Evolutionary conservation across 2,329 filamentous ascomycete species (phyloP).

Genomic region (Calonectria honghensis): DNA sequence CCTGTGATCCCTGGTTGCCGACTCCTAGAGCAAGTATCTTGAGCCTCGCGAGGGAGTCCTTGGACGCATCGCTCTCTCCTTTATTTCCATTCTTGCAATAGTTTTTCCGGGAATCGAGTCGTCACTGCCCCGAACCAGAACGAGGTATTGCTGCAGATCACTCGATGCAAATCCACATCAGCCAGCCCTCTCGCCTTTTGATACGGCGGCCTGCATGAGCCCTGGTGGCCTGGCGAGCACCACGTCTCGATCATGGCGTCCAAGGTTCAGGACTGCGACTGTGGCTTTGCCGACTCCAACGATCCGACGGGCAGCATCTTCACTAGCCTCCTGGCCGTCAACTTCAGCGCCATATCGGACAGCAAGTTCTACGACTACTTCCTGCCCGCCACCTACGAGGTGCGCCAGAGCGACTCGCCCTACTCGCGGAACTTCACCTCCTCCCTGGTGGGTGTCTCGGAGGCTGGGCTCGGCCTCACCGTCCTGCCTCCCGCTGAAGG

Average conservation of each 20-base stretch:
- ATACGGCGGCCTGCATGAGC: not conserved
- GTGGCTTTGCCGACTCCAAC: conserved; percentile 1
- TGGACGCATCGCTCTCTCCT: not conserved
- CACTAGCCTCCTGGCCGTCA: not conserved
- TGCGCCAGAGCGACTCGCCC: conserved; percentile 9
- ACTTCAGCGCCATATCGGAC: not conserved
- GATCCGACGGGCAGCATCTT: conserved; percentile 1
- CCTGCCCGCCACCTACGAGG: conserved; percentile 24
- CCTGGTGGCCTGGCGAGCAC: not conserved
- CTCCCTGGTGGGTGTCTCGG: not conserved
- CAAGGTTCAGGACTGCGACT: conserved; percentile 7
- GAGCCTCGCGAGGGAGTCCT: not conserved
- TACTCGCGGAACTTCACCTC: conserved; percentile 30
- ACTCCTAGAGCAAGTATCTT: not conserved
- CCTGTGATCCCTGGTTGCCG: not conserved
- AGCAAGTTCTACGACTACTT: conserved; percentile 16
- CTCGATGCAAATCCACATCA: not conserved
- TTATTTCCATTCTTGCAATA: not conserved
- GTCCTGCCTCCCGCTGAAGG: not conserved
- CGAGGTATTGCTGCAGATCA: not conserved
- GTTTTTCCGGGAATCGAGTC: not conserved
- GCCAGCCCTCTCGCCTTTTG: not conserved
- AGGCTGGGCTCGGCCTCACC: conserved; percentile 15
- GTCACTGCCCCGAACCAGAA: not conserved
- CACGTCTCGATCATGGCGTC: not conserved